Evolutionary conservation across 2,329 filamentous ascomycete species (phyloP).

Genomic region (Xylariaceae sp.): DNA sequence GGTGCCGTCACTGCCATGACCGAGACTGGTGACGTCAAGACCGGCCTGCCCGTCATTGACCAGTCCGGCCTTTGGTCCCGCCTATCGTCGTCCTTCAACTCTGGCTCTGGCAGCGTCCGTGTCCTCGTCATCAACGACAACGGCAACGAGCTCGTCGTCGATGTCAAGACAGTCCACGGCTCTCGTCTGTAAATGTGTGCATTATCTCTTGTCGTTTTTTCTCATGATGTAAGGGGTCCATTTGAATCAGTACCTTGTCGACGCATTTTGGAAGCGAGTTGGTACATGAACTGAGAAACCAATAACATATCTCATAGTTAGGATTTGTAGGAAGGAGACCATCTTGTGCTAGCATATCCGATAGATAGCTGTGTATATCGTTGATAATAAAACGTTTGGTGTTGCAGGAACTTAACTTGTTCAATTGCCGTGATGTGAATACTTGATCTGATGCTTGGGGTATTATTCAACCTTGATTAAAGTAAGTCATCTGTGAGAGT

Average conservation of each 20-base stretch:
- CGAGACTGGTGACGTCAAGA: conserved; percentile 98
- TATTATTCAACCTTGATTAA: no score
- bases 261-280: conserved; percentile 20
- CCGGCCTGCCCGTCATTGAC: conserved; percentile 86
- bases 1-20: conserved; percentile 90
- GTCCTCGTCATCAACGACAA: conserved; percentile 94
- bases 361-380: conserved; percentile 45
- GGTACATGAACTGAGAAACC: conserved; percentile 24
- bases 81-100: conserved; percentile 79
- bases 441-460: no score
- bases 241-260: conserved; percentile 25
- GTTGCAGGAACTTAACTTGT: conserved; percentile 14
- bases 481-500: no score
- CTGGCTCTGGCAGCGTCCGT: conserved; percentile 88
- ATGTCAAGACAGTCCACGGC: conserved; percentile 97
- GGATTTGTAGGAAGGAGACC: conserved; percentile 31
- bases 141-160: conserved; percentile 90
- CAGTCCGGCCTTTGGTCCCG: conserved; percentile 85
- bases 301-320: conserved; percentile 17
- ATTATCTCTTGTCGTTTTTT: conserved; percentile 5
- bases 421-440: no score
- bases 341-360: conserved; percentile 36
- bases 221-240: conserved; percentile 27
- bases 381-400: conserved; percentile 28
- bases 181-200: conserved; percentile 54